Base-by-base conservation (phyloP, 2,329 filamentous ascomycete species). In the Moelleriella libera region DNA sequence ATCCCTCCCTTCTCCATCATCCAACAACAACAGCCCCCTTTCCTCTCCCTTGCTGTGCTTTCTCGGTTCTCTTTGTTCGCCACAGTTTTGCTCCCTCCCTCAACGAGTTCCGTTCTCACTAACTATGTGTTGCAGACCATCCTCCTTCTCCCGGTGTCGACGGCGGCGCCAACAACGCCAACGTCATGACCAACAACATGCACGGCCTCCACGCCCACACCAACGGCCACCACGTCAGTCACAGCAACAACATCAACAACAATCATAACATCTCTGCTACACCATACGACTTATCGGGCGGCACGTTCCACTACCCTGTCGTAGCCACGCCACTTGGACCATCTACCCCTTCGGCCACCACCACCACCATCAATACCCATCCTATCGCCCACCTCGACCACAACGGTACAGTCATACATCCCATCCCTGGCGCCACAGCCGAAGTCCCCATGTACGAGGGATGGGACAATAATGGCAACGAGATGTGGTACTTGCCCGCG, bases 401-500 rank as follows among this genome's bases (percentile, higher is more conserved):
- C 48, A 52, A 49, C 10, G 45, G 51, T 7, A 14, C 7, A n/a
- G 14, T 8, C 5, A 14, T 21, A 21, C 21, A 21, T 21, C 21
- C 21, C 21, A 4, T 37, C 34, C 12, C 34, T 5, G 34, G 34
- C 34, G 34, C 8, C 21, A 21, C 21, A 21, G 21, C 21, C 49
- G 63, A 66, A 50, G 61, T 65, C 40, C 66, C 63, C 47, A 60
- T 74, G 10, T 75, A 76, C 46, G 67, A 75, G 46, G 75, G 78
- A 46, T 80, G 76, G 76, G 67, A 67, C 48, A 71, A 68, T 49
- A 65, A 72, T 4, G 68, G 71, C 50, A 74, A 71, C 55, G 77
- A 81, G 55, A 78, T 83, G 74, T 83, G 79, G 79, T 83, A 82
- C 56, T 67, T 83, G 1, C 78, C 79, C 0, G 69, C 79, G 0